Base-by-base conservation (phyloP, 139 green algal species). In the Pleodorina starrii region DNA sequence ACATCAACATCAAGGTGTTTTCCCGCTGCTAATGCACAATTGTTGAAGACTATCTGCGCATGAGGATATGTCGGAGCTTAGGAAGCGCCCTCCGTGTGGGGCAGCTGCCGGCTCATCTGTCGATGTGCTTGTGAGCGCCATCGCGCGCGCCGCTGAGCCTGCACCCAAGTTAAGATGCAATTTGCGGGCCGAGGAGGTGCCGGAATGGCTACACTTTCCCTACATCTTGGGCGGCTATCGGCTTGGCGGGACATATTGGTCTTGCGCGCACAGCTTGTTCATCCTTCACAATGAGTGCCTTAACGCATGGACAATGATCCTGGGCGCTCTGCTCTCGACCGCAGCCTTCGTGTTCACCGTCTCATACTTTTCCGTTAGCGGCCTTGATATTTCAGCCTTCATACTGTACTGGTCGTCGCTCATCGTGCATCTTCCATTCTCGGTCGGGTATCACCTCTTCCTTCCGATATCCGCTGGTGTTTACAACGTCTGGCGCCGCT, bases 401-500 rank as follows among this genome's bases (percentile, higher is more conserved):
- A 29, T 82, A 6, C 44, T 66, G 3, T 82, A 63, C 27, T 82
- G 74, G 74, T 63, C 44, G 5, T 63, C 74, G 1, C 44, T 82
- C 1, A 66, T 82, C 3, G 25, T 42, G n/a, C 74, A 82, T n/a
- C 46, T 82, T 9, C 74, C 74, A 0, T 82, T 82, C 27, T 66
- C 74, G 5, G 74, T 82, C 0, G 74, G 74, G 0, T 82, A 82
- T 29, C 74, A 82, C 19, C 46, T 82, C 44, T 82, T 82, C 27
- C 74, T 82, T 0, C 74, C 74, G 9, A 82, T 82, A 11, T 80
- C 73, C 27, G 1, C 21, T 2, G 21, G 9, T 19, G 43, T 82
- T 29, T 82, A 82, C 43, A 82, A 82, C 32, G 32, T 66, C 25
- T 82, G 74, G 74, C 74, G 74, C n/a, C 44, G 74, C 0, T 27